These are phyloP conservation scores for Paecilomyces variotii DNA, from an alignment of 2,329 filamentous ascomycete genomes.

Conservation along the genomic window DNA sequence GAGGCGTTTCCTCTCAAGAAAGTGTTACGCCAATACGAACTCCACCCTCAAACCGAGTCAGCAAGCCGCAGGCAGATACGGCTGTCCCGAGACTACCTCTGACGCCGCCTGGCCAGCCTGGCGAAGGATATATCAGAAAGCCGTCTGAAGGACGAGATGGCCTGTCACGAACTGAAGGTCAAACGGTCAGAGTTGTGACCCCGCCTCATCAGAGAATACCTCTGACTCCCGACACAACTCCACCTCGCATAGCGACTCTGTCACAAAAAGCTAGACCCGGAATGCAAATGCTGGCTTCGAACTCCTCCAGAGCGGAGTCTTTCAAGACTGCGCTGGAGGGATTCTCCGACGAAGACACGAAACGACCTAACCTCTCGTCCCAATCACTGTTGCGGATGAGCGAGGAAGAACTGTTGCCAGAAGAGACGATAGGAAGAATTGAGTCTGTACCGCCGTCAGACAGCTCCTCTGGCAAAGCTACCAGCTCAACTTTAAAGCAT, in stretches of 20 bases:
- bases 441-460: slow-evolving; percentile 22
- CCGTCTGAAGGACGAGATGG: slow-evolving; percentile 15
- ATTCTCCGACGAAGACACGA: slow-evolving; percentile 53
- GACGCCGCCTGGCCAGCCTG: slow-evolving; percentile 27
- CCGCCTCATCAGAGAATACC: slow-evolving; percentile 60
- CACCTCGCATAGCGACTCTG: slow-evolving; percentile 46
- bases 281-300: slow-evolving; percentile 49
- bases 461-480: not conserved
- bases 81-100: slow-evolving; percentile 26
- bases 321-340: slow-evolving; percentile 65
- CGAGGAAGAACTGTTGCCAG: slow-evolving; percentile 9
- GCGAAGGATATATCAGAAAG: slow-evolving; percentile 13
- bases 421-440: slow-evolving; percentile 11
- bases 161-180: slow-evolving; percentile 14
- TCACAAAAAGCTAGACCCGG: slow-evolving; percentile 30
- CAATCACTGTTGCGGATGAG: slow-evolving; percentile 12
- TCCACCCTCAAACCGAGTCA: slow-evolving; percentile 16
- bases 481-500: slow-evolving; percentile 12
- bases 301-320: slow-evolving; percentile 57
- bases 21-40: slow-evolving; percentile 15
- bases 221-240: slow-evolving; percentile 68
- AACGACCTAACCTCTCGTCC: slow-evolving; percentile 18
- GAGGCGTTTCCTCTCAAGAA: slow-evolving; percentile 13
- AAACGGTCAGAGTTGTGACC: slow-evolving; percentile 36
- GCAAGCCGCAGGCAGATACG: slow-evolving; percentile 14